phyloP scores from a whole-genome alignment of 768 basidiomycete genomes.

The Tephrocybe rancida region DNA sequence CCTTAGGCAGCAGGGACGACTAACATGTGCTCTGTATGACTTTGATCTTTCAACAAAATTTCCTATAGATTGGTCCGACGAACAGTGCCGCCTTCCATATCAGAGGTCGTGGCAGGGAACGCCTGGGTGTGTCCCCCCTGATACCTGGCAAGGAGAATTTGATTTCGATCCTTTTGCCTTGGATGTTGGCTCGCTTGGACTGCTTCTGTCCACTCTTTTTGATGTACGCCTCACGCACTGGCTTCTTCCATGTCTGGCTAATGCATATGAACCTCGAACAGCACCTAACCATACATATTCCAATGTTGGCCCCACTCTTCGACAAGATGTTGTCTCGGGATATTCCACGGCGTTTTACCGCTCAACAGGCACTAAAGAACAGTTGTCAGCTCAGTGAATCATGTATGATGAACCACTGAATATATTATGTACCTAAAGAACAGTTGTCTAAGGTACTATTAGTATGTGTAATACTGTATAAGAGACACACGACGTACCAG shows the following conservation, averaged over 20 bases:
- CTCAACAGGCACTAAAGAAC: background rate
- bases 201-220: background rate
- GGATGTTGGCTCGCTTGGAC: constrained; percentile 21
- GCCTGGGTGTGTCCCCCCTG: constrained; percentile 1
- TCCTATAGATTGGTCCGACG: background rate
- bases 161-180: constrained; percentile 9
- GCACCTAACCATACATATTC: background rate
- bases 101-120: constrained; percentile 1
- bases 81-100: constrained; percentile 13
- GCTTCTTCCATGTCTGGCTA: background rate
- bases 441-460: too few relatives aligned
- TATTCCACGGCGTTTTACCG: constrained; percentile 4
- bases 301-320: constrained; percentile 9
- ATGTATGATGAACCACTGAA: too few relatives aligned
- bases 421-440: too few relatives aligned
- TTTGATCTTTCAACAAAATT: background rate
- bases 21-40: constrained; percentile 15
- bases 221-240: constrained; percentile 3
- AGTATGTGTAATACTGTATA: too few relatives aligned
- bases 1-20: constrained; percentile 8
- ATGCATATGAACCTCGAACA: background rate
- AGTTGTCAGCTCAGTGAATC: too few relatives aligned
- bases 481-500: too few relatives aligned
- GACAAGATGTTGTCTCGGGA: constrained; percentile 1
- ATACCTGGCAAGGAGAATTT: constrained; percentile 23